These are phyloP conservation scores for Verruconis gallopava DNA, from an alignment of 2,329 filamentous ascomycete genomes.

Conservation along the genomic window DNA sequence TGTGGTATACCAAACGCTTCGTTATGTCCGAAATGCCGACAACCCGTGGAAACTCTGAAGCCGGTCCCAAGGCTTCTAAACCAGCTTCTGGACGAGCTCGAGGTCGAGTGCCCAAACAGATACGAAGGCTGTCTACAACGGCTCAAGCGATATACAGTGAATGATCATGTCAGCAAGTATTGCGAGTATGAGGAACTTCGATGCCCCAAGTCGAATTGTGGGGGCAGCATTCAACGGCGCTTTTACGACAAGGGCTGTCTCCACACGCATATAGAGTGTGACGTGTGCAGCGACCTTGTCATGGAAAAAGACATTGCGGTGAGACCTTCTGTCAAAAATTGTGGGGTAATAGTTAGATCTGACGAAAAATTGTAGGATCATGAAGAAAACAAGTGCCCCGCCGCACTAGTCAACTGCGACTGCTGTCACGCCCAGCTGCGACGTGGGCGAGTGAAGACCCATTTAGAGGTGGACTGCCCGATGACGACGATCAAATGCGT, in stretches of 20 bases:
- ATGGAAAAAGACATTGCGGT: conserved; percentile 43
- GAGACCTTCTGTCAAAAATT: no score
- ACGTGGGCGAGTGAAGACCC: conserved; percentile 28
- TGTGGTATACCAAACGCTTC: conserved; percentile 15
- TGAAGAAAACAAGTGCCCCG: conserved; percentile 37
- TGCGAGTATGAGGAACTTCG: conserved; percentile 42
- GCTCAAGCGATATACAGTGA: conserved; percentile 42
- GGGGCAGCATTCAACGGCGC: conserved; percentile 40
- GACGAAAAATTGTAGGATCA: conserved; percentile 23
- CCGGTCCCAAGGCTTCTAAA: conserved; percentile 41
- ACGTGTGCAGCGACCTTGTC: conserved; percentile 39
- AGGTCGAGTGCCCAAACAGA: conserved; percentile 45
- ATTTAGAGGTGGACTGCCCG: conserved; percentile 29
- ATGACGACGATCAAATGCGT: conserved; percentile 30
- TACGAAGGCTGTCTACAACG: conserved; percentile 40
- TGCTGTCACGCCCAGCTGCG: conserved; percentile 30
- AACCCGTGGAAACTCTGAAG: conserved; percentile 20
- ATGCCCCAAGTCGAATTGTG: conserved; percentile 39
- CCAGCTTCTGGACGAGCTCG: conserved; percentile 49
- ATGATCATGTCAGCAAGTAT: conserved; percentile 47
- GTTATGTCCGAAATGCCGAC: conserved; percentile 46
- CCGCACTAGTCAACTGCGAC: conserved; percentile 32
- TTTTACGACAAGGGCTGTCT: conserved; percentile 41
- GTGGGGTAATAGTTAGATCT: no score
- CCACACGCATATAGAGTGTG: conserved; percentile 39